Percentiles rank a stretch among this genome's conserved stretches.
Evolutionary conservation across 805 yeast genomes (phyloP).

Genomic region (Ogataea nakhonphanomensis): DNA sequence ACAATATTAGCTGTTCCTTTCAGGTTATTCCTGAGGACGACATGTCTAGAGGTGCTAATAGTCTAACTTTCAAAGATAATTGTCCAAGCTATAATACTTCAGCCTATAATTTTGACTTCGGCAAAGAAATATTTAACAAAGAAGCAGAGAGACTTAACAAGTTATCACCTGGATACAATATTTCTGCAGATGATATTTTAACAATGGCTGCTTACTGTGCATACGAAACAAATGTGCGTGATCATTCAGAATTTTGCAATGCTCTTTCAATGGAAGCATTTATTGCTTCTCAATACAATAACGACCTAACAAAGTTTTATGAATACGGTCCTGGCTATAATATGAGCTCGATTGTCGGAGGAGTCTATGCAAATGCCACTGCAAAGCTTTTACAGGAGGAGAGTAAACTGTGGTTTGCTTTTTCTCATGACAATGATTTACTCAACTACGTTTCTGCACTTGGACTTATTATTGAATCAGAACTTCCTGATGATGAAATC

Average conservation of each 20-base stretch:
- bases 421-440: constrained; percentile 68
- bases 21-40: constrained; percentile 45
- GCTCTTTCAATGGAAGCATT: constrained; percentile 65
- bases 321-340: constrained; percentile 59
- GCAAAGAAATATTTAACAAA: constrained; percentile 29
- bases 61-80: constrained; percentile 36
- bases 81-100: constrained; percentile 33
- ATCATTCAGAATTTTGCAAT: constrained; percentile 59
- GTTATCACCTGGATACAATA: constrained; percentile 47
- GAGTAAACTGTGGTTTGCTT: constrained; percentile 49
- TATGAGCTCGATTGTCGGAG: constrained; percentile 52
- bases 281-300: constrained; percentile 53
- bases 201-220: constrained; percentile 61
- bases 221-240: constrained; percentile 65
- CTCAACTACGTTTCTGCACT: constrained; percentile 56
- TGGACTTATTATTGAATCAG: constrained; percentile 46
- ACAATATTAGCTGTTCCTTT: constrained; percentile 34
- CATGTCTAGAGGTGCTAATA: constrained; percentile 45
- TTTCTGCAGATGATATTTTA: constrained; percentile 49
- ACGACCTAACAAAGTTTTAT: constrained; percentile 56
- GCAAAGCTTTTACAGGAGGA: constrained; percentile 19
- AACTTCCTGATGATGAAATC: constrained; percentile 40
- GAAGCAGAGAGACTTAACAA: constrained; percentile 55
- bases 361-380: constrained; percentile 48
- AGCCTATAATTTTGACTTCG: constrained; percentile 16